Percentiles rank a stretch among this genome's conserved stretches.
phyloP scores from a whole-genome alignment of 768 basidiomycete species.

The Trametes sanguinea region DNA sequence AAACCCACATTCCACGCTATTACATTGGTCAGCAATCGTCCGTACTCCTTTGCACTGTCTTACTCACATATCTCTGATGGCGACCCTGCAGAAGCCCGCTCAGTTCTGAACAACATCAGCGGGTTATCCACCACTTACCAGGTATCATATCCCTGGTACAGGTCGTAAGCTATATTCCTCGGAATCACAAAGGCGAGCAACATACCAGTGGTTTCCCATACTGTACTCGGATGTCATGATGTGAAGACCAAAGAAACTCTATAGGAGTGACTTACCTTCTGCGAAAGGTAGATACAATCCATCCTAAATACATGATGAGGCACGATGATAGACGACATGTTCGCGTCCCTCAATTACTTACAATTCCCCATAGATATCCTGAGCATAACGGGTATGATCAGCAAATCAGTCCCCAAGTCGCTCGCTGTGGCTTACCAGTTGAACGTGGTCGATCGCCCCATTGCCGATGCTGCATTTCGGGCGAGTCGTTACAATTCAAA shows the following conservation, averaged over 20 bases:
- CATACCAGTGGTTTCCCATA: slow-evolving; percentile 76
- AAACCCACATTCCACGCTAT: slow-evolving; percentile 72
- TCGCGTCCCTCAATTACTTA: slow-evolving; percentile 35
- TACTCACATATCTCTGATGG: slow-evolving; percentile 30
- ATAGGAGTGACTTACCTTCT: slow-evolving; percentile 60
- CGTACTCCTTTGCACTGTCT: neutral
- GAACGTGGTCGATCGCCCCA: slow-evolving; percentile 92
- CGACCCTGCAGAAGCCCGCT: slow-evolving; percentile 24
- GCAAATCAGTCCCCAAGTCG: neutral
- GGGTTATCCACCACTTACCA: slow-evolving; percentile 41
- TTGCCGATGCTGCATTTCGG: slow-evolving; percentile 71
- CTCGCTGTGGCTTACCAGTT: slow-evolving; percentile 54
- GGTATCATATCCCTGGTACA: slow-evolving; percentile 55
- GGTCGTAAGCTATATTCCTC: neutral
- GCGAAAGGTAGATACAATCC: slow-evolving; percentile 96
- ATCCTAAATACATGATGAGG: slow-evolving; percentile 48
- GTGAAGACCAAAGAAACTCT: neutral
- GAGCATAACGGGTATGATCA: neutral
- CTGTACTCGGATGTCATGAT: slow-evolving; percentile 36
- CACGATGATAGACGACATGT: neutral
- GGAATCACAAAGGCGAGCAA: slow-evolving; percentile 7
- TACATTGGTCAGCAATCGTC: neutral
- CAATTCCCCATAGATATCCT: slow-evolving; percentile 98
- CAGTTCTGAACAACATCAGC: neutral
- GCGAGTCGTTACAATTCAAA: neutral